Evolutionary conservation across 768 basidiomycete species (phyloP).

Genomic region (Clitopilus hobsonii): DNA sequence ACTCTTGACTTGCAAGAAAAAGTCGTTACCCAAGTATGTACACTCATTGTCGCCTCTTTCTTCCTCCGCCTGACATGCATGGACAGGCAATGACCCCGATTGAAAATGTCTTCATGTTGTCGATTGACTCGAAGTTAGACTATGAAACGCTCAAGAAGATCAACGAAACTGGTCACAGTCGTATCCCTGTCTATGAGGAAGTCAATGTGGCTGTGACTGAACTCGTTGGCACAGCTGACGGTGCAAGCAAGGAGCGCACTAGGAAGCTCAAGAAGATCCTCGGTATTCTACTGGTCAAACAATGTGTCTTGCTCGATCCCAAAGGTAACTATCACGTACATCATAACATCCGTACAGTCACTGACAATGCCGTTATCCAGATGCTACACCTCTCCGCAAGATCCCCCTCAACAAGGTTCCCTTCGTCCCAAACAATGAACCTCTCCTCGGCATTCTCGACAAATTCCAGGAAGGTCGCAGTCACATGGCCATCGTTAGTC

Average conservation of each 20-base stretch:
- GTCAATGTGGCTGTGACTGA: conserved; percentile 53
- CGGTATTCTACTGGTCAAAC: conserved; percentile 85
- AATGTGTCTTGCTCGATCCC: conserved; percentile 84
- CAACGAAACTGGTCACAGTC: conserved; percentile 75
- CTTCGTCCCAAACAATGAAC: conserved; percentile 82
- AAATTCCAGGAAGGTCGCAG: conserved; percentile 87
- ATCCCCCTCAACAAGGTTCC: conserved; percentile 85
- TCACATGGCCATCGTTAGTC: conserved; percentile 88
- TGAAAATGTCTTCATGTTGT: conserved; percentile 79
- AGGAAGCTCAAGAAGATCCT: conserved; percentile 75
- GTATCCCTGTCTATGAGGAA: conserved; percentile 80
- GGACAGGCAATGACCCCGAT: conserved; percentile 78
- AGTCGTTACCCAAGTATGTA: conserved; percentile 60
- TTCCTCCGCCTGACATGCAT: neutral
- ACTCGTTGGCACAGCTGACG: conserved; percentile 9
- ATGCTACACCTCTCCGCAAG: conserved; percentile 77
- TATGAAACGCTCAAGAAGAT: conserved; percentile 75
- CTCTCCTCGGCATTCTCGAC: conserved; percentile 80
- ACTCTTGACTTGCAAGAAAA: conserved; percentile 89
- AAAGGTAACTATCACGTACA: conserved; percentile 42
- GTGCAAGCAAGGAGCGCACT: conserved; percentile 21
- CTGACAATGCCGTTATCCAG: conserved; percentile 26
- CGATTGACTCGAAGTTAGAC: conserved; percentile 78
- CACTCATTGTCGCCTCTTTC: neutral
- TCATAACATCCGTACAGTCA: neutral